Evolutionary conservation across 2,329 filamentous ascomycete species (phyloP).

Genomic region (Salinomyces thailandicus): DNA sequence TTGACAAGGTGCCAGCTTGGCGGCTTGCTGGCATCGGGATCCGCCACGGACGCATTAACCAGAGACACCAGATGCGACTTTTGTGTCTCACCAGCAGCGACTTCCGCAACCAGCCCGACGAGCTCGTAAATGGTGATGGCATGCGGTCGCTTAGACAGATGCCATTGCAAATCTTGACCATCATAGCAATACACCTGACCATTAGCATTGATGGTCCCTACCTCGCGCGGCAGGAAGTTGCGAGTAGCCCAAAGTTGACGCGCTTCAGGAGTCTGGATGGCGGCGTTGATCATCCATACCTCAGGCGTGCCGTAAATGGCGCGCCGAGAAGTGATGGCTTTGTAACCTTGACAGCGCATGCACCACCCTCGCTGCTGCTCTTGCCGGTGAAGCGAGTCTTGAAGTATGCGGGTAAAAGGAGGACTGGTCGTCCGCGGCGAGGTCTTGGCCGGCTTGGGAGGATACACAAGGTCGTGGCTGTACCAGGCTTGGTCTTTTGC

Average conservation of each 20-base stretch:
- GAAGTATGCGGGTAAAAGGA: slow-evolving; percentile 81
- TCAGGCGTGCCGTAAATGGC: slow-evolving; percentile 71
- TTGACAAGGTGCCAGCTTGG: slow-evolving; percentile 94
- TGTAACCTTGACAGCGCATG: slow-evolving; percentile 78
- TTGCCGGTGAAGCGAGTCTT: slow-evolving; percentile 81
- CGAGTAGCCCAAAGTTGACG: slow-evolving; percentile 78
- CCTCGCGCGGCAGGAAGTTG: slow-evolving; percentile 86
- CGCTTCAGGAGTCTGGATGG: slow-evolving; percentile 62
- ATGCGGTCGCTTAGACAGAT: slow-evolving; percentile 67
- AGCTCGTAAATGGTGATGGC: slow-evolving; percentile 84
- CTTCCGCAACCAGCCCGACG: slow-evolving; percentile 79
- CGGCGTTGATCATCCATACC: slow-evolving; percentile 78
- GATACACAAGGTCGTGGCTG: slow-evolving; percentile 80
- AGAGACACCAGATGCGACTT: slow-evolving; percentile 80
- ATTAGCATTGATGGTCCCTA: slow-evolving; percentile 80
- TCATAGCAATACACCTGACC: slow-evolving; percentile 95
- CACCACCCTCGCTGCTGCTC: slow-evolving; percentile 90
- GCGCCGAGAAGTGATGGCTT: slow-evolving; percentile 75
- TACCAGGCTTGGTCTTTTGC: slow-evolving; percentile 67
- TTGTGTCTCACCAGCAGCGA: slow-evolving; percentile 74
- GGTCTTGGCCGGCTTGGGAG: slow-evolving; percentile 37
- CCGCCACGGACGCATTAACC: slow-evolving; percentile 67
- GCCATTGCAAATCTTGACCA: slow-evolving; percentile 73
- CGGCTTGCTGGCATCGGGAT: slow-evolving; percentile 46
- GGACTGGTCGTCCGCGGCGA: slow-evolving; percentile 41